phyloP scores from a whole-genome alignment of 495 filamentous ascomycete genomes.

The Amphirosellinia nigrospora region DNA sequence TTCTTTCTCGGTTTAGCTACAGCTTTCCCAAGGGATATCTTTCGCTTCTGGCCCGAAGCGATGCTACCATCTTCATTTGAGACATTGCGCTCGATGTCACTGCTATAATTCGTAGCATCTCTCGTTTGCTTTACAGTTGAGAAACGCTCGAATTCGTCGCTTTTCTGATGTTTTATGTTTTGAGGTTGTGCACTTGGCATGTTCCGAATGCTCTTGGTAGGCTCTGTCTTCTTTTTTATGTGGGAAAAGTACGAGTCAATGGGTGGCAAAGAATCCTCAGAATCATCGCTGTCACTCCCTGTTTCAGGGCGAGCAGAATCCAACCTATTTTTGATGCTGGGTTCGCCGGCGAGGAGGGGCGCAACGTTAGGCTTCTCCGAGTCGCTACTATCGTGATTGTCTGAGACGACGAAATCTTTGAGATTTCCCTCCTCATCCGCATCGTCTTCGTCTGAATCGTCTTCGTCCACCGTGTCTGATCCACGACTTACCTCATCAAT shows the following conservation, averaged over 20 bases:
- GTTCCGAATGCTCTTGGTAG: neutral
- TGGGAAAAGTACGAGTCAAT: neutral
- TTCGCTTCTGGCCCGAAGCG: conserved; percentile 28
- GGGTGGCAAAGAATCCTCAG: conserved; percentile 24
- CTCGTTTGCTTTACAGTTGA: neutral
- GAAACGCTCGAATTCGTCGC: neutral
- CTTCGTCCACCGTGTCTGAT: conserved; percentile 39
- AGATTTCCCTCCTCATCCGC: conserved; percentile 55
- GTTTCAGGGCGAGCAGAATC: neutral
- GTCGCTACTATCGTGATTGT: conserved; percentile 49
- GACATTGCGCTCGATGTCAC: neutral
- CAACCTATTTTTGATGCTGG: neutral
- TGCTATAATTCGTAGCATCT: neutral
- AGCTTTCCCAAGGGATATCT: conserved; percentile 24
- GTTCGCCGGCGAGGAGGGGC: neutral
- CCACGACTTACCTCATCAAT: conserved; percentile 46
- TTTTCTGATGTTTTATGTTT: neutral
- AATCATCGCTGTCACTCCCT: neutral
- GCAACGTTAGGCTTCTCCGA: conserved; percentile 21
- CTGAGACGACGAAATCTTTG: conserved; percentile 63
- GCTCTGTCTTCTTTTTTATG: conserved; percentile 3
- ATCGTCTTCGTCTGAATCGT: conserved; percentile 48
- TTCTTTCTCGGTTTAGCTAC: conserved; percentile 32
- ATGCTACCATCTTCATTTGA: neutral
- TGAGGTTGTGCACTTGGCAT: neutral